These are phyloP conservation scores for Fusarium sp. DNA, from an alignment of 2,329 filamentous ascomycete species.

Conservation along the genomic window DNA sequence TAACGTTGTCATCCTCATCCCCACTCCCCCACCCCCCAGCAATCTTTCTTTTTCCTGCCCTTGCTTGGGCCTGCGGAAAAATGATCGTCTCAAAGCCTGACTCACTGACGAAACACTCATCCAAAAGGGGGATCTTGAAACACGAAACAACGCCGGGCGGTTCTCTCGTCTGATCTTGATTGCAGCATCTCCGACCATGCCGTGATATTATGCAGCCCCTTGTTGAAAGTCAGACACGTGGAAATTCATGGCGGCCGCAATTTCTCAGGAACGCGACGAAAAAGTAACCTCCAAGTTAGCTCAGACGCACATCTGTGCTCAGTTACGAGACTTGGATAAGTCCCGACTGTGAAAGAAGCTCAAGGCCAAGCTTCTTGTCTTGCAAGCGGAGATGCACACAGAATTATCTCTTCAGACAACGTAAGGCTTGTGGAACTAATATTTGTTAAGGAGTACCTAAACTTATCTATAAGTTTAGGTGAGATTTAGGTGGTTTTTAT, in stretches of 20 bases:
- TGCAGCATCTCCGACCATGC: slow-evolving; percentile 4
- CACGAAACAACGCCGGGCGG: slow-evolving; percentile 34
- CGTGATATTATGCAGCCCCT: not conserved
- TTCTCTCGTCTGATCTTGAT: slow-evolving; percentile 25
- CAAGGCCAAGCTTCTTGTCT: slow-evolving; percentile 29
- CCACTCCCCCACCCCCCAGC: slow-evolving; percentile 6
- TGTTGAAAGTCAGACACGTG: slow-evolving; percentile 23
- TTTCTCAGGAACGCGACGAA: slow-evolving; percentile 11
- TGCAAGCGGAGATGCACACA: slow-evolving; percentile 21
- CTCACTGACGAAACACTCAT: slow-evolving; percentile 21
- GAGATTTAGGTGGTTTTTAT: no score
- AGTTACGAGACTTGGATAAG: not conserved
- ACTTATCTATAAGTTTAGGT: no score
- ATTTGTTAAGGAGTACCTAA: no score
- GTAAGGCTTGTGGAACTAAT: no score
- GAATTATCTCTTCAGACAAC: no score
- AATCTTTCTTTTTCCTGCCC: slow-evolving; percentile 26
- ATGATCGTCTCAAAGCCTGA: slow-evolving; percentile 8
- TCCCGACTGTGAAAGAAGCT: slow-evolving; percentile 21
- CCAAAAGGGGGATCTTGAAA: slow-evolving; percentile 36
- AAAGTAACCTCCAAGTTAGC: not conserved
- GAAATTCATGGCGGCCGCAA: slow-evolving; percentile 8
- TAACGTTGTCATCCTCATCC: slow-evolving; percentile 24
- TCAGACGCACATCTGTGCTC: not conserved
- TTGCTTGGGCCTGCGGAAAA: slow-evolving; percentile 20